Evolutionary conservation across 352 stramenopile genomes (phyloP), one percentile per base, ranked within the genome.

Genomic region (Globisporangium megalacanthum): DNA sequence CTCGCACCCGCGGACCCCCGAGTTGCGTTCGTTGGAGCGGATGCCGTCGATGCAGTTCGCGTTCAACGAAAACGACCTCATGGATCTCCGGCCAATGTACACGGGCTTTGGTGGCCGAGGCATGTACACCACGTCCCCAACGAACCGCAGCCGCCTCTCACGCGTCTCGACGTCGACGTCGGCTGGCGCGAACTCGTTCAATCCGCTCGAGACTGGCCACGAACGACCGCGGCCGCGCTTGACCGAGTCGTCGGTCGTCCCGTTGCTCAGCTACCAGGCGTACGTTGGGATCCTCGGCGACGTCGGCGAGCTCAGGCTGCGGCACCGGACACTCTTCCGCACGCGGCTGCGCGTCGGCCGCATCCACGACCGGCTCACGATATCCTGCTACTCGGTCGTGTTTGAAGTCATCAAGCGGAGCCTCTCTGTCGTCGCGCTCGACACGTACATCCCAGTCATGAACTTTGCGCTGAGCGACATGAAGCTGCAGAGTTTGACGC

Each of bases 401-500:
- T 94, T 94, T 45, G 86, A 95, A 70, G 86, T 95, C 35, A 93
- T 95, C 62, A 95, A 95, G 66, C 72, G 84, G 9, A 94, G 84
- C 42, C 65, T 95, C n/a, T 94, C 86, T 10, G 71, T 94, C 9
- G 83, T 96, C 6, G 89, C 86, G 0, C 62, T 96, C 13, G 86
- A 96, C 55, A 96, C 86, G 7, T 96, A 94, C 52, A 96, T 96
- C 54, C 86, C 86, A 1, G 85, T 96, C 37, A 94, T 94, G 76
- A 96, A 94, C 57, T 85, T 94, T 33, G 89, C 83, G 0, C 59
- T 96, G 35, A 87, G 77, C 45, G 79, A 94, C 56, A 89, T 94
- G 70, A 89, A 89, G 54, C 69, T 92, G 60, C 73, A 88, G 29
- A 75, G 70, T 31, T 59, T 85, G 57, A 93, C 82, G 1, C 72